Evolutionary conservation across 2,329 filamentous ascomycete genomes (phyloP).

Genomic region (Arachnopeziza araneosa): DNA sequence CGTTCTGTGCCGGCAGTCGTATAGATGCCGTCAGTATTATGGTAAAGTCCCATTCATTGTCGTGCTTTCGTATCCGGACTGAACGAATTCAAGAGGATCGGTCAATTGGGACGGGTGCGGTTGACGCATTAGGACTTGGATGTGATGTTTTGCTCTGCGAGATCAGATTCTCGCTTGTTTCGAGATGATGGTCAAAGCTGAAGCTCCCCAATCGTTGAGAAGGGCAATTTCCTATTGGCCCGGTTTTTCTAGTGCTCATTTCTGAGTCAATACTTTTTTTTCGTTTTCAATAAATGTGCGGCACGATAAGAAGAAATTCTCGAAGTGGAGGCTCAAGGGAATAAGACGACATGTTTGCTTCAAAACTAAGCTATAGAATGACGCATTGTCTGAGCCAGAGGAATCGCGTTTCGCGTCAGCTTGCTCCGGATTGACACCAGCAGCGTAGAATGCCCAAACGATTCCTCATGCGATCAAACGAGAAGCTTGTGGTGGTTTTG

Average conservation of each 20-base stretch:
- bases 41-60: neutral
- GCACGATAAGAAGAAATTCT: neutral
- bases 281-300: neutral
- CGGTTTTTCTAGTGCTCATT: neutral
- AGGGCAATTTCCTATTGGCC: neutral
- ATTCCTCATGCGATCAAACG: neutral
- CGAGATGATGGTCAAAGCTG: neutral
- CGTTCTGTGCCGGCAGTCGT: neutral
- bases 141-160: neutral
- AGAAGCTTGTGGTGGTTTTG: neutral
- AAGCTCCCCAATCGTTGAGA: neutral
- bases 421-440: neutral
- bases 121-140: neutral
- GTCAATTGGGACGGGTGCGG: neutral
- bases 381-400: no score
- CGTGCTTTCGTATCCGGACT: neutral
- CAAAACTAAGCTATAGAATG: neutral
- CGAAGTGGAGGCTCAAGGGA: neutral
- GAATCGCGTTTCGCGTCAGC: neutral
- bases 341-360: neutral
- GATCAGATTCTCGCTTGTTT: neutral
- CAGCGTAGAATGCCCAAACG: neutral
- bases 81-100: neutral
- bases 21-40: neutral
- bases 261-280: neutral